Evolutionary conservation across 345 rosid species (phyloP), one percentile per base, ranked within the genome.

Genomic region (Linum usitatissimum): DNA sequence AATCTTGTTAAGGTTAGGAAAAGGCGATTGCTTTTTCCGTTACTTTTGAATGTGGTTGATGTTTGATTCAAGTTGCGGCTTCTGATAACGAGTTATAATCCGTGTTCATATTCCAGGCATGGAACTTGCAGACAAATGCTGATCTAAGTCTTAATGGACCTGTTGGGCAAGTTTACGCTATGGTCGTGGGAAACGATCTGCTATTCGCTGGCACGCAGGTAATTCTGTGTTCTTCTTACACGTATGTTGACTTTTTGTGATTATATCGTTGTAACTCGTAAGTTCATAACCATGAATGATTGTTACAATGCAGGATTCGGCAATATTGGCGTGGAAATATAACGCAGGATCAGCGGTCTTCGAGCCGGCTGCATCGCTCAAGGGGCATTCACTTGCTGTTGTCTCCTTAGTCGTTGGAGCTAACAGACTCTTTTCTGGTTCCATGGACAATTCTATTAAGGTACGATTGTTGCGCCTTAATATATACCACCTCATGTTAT

Each of bases 201-300:
- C 96, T 93, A 62, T 83, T 94, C 8, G 92, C 97, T 68, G 96
- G 99, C 28, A 81, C 86, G 13, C 97, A 94, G 87, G 99, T 90
- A 58, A 57, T 53, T 19, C 13, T 2, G 6, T 64, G 38, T 34
- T 1, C 28, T 23, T 23, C 28, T 23, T 23, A 23, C 28, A 23
- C 28, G 28, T 23, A 23, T 23, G 28, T 0, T 2, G 28, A n/a
- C n/a, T 23, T 0, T 23, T 1, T 2, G 28, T 23, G 28, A 23
- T 23, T 23, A 2, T 23, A 34, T 34, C 38, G 8, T 34, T 0
- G 38, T 34, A 4, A 34, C 61, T 40, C 42, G 30, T 28, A 55
- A 55, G 2, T 1, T 1, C 14, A 17, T 19, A 60, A 19, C 40
- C 21, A 55, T 15, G 18, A 31, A 18, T 64, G n/a, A 64, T 60